Evolutionary conservation across 2,329 filamentous ascomycete species (phyloP), one percentile per base, ranked within the genome.

Genomic region (Coleophoma crateriformis): DNA sequence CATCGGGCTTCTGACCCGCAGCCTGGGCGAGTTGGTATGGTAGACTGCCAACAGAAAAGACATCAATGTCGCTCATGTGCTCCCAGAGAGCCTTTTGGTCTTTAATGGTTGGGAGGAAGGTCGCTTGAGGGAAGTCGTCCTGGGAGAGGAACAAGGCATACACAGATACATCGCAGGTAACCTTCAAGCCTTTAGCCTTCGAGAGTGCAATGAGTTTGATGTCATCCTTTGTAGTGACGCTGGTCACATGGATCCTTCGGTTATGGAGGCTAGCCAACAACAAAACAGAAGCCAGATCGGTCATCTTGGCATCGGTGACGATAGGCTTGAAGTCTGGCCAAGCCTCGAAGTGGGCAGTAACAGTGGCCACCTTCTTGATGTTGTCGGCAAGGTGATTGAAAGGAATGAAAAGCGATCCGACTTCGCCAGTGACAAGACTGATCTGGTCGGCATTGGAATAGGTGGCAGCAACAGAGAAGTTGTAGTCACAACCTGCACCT

Each of bases 121-220:
- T 71, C 64, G 81, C 88, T 50, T 81, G 75, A 2, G 87, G 85
- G 67, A 77, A 88, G 60, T 90, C 85, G 45, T 81, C 73, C 60
- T 82, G 84, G 4, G 84, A 84, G 20, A 91, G 74, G 73, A 90
- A 91, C 39, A 91, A 75, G 15, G 84, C 81, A 72, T 88, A 90
- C 60, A 91, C 78, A n/a, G 84, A 86, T 40, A 91, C 87, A 65
- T 91, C 87, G 67, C 87, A 91, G 19, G 87, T 90, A 41, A 91
- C 86, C 66, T 85, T 85, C 51, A 91, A 73, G n/a, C 87, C 87
- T 73, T 90, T 91, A 62, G 82, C 77, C 70, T 91, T 91, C 71
- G 85, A 84, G 32, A 91, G 77, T 7, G 86, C 81, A 61, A 91
- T 89, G 46, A 91, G 72, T 54, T 75, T 79, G 61, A 91, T 90